Percentiles rank a stretch among this genome's conserved stretches.
Evolutionary conservation across 78 protist genomes (phyloP).

Genomic region (Chrysochromulina parva): DNA sequence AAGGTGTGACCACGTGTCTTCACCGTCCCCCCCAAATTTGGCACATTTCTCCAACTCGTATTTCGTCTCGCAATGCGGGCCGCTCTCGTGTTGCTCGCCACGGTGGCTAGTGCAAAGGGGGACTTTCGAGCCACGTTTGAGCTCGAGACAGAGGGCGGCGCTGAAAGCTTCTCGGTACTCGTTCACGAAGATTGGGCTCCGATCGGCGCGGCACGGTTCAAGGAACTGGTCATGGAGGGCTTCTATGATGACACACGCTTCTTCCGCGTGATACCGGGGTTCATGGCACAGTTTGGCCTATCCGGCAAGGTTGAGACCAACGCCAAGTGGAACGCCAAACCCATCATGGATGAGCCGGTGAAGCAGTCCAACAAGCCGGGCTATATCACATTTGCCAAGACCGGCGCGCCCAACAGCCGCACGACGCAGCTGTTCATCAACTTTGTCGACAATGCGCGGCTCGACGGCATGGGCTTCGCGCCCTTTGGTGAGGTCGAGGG

Average conservation of each 20-base stretch:
- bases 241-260: not conserved
- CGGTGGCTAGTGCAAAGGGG: too few relatives aligned
- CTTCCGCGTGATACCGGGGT: not conserved
- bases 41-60: too few relatives aligned
- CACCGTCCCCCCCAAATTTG: too few relatives aligned
- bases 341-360: not conserved
- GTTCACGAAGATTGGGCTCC: not conserved
- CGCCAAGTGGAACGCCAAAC: not conserved
- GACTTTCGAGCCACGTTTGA: too few relatives aligned
- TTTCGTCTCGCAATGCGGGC: too few relatives aligned
- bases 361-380: not conserved
- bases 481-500: conserved; percentile 33
- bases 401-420: not conserved
- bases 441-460: not conserved
- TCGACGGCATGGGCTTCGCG: conserved; percentile 63
- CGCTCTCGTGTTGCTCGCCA: too few relatives aligned
- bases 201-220: not conserved
- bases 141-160: too few relatives aligned
- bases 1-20: too few relatives aligned
- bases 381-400: not conserved
- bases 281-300: not conserved
- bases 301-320: not conserved
- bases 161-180: not conserved
- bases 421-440: conserved; percentile 7
- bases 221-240: not conserved